Percentiles rank a stretch among this genome's conserved stretches.
Evolutionary conservation across 1,139 yeast species (phyloP).

Genomic region (Protomyces macrosporus): DNA sequence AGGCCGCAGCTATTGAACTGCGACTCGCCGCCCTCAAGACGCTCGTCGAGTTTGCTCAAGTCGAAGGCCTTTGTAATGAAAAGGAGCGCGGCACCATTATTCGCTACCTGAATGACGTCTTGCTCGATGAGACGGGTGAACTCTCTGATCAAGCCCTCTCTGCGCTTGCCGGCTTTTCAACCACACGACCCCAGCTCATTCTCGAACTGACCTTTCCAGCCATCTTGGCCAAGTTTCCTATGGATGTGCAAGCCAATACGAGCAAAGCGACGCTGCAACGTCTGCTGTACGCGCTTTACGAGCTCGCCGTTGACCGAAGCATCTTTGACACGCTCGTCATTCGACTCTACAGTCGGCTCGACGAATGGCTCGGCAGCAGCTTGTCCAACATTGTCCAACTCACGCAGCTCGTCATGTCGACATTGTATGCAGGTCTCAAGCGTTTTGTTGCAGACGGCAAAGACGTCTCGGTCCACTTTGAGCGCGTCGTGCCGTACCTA

Average conservation of each 20-base stretch:
- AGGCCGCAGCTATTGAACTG: slow-evolving; percentile 46
- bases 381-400: slow-evolving; percentile 21
- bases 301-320: slow-evolving; percentile 36
- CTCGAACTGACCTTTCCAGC: slow-evolving; percentile 58
- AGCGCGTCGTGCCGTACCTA: slow-evolving; percentile 34
- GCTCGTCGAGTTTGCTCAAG: slow-evolving; percentile 50
- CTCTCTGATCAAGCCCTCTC: slow-evolving; percentile 43
- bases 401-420: slow-evolving; percentile 28
- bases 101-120: slow-evolving; percentile 60
- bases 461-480: slow-evolving; percentile 39
- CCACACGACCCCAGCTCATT: slow-evolving; percentile 45
- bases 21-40: slow-evolving; percentile 63
- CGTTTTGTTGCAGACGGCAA: slow-evolving; percentile 36
- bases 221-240: slow-evolving; percentile 52
- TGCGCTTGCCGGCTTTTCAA: slow-evolving; percentile 52
- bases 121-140: slow-evolving; percentile 46
- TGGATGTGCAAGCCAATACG: slow-evolving; percentile 36
- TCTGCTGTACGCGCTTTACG: slow-evolving; percentile 37
- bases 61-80: slow-evolving; percentile 46
- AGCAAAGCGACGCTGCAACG: slow-evolving; percentile 27
- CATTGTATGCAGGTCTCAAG: slow-evolving; percentile 28
- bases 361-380: slow-evolving; percentile 30
- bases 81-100: slow-evolving; percentile 60
- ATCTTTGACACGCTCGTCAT: slow-evolving; percentile 40
- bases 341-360: slow-evolving; percentile 38